A percentile compares a stretch with the other conserved stretches of the same genome.
These are phyloP conservation scores for Dryas drummondii DNA, from an alignment of 306 rosid genomes.

Conservation along the genomic window DNA sequence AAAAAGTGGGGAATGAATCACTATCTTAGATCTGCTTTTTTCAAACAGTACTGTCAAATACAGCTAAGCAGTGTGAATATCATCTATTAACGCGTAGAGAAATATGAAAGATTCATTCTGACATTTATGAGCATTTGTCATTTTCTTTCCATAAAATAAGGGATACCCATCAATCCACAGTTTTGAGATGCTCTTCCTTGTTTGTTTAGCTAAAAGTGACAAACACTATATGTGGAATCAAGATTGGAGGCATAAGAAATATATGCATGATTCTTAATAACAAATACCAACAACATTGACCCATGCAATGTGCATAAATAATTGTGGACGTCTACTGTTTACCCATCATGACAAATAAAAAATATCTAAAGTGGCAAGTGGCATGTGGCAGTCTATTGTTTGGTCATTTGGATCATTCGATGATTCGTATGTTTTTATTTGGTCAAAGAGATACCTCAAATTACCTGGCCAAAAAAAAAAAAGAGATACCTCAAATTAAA, in stretches of 20 bases:
- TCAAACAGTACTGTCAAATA: constrained; percentile 15
- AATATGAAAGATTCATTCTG: not conserved
- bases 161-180: not conserved
- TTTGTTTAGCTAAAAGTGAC: not conserved
- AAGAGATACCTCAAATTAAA: not conserved
- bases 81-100: constrained; percentile 18
- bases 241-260: constrained; percentile 1
- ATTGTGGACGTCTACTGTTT: not conserved
- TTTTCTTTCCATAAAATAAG: not conserved
- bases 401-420: not conserved
- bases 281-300: too few species aligned
- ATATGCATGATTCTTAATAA: not conserved
- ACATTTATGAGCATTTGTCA: not conserved
- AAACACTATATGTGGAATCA: not conserved
- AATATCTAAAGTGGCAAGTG: not conserved
- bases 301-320: too few species aligned
- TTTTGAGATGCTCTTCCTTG: not conserved
- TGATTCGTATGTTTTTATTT: not conserved
- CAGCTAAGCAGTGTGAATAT: constrained; percentile 48
- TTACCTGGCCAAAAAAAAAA: too few species aligned
- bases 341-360: not conserved
- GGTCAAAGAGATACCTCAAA: not conserved
- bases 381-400: not conserved
- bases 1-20: not conserved
- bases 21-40: not conserved